Conservation (phyloP, 2,329 filamentous ascomycete species). For the Calonectria multiphialidica region DNA sequence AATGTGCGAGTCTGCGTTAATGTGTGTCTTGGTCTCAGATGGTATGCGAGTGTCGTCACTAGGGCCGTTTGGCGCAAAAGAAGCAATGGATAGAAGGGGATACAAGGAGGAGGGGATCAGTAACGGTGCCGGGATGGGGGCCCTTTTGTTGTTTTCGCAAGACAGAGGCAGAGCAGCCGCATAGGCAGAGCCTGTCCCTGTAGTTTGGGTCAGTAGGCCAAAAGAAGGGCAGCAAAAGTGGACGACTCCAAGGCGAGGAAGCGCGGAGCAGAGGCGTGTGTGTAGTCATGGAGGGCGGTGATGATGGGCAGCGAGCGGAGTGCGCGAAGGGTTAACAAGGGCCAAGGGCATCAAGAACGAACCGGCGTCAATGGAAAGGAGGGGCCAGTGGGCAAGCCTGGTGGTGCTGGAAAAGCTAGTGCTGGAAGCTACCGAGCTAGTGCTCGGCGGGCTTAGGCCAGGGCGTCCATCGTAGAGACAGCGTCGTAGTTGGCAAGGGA, state of each 20-base stretch:
- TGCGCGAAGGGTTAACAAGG: constrained; percentile 21
- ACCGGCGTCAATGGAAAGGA: constrained; percentile 13
- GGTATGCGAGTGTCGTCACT: constrained; percentile 22
- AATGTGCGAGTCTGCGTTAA: not conserved
- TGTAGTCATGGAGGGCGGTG: constrained; percentile 19
- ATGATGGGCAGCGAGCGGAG: constrained; percentile 18
- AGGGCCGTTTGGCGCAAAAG: constrained; percentile 9
- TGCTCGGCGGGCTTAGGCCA: constrained; percentile 16
- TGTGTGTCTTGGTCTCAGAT: constrained; percentile 12
- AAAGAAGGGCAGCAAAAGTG: constrained; percentile 9
- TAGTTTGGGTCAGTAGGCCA: constrained; percentile 19
- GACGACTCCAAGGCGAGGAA: not conserved
- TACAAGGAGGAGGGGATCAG: constrained; percentile 16
- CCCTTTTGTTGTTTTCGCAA: constrained; percentile 20
- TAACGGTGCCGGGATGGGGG: constrained; percentile 19
- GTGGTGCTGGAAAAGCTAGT: constrained; percentile 12
- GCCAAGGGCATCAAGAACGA: constrained; percentile 1
- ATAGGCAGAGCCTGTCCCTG: constrained; percentile 19
- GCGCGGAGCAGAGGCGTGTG: constrained; percentile 15
- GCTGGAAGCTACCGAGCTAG: constrained; percentile 22
- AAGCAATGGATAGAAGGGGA: constrained; percentile 7
- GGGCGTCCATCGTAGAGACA: constrained; percentile 7
- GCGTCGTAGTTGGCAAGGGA: constrained; percentile 16
- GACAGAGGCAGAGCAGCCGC: constrained; percentile 20
- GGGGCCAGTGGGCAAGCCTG: not conserved